phyloP scores from a whole-genome alignment of 2,329 filamentous ascomycete species.

The Hymenoscyphus infarciens region DNA sequence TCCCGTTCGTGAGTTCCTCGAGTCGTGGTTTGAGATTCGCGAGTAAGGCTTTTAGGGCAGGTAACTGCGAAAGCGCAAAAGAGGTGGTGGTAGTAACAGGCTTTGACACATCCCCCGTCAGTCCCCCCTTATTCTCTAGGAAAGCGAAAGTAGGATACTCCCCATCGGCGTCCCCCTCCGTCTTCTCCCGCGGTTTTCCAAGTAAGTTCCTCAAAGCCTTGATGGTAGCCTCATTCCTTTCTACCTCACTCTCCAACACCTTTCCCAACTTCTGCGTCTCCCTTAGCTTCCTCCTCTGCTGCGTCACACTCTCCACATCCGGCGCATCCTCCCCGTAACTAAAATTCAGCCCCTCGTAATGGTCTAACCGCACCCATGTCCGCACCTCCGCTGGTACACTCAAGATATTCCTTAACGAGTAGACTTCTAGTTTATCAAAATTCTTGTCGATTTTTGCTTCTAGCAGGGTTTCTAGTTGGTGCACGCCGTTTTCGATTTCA shows the following conservation, averaged over 20 bases:
- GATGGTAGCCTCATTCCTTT: slow-evolving; percentile 69
- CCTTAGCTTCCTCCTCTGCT: slow-evolving; percentile 69
- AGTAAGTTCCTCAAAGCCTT: slow-evolving; percentile 58
- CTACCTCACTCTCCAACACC: slow-evolving; percentile 65
- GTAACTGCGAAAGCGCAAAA: slow-evolving; percentile 80
- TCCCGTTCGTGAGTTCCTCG: slow-evolving; percentile 39
- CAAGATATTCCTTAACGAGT: slow-evolving; percentile 81
- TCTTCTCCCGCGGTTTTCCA: slow-evolving; percentile 44
- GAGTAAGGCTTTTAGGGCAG: slow-evolving; percentile 70
- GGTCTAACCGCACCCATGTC: slow-evolving; percentile 74
- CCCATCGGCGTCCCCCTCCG: slow-evolving; percentile 19
- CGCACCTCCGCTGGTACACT: slow-evolving; percentile 68
- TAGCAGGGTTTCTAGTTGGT: slow-evolving; percentile 78
- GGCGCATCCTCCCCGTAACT: slow-evolving; percentile 41
- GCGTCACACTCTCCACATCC: slow-evolving; percentile 64
- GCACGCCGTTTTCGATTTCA: slow-evolving; percentile 86
- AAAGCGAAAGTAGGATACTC: slow-evolving; percentile 47
- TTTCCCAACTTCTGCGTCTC: slow-evolving; percentile 75
- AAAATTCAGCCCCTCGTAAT: slow-evolving; percentile 61
- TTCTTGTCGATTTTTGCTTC: slow-evolving; percentile 80
- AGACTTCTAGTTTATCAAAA: slow-evolving; percentile 86
- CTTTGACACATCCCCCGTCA: slow-evolving; percentile 49
- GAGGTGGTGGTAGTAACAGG: slow-evolving; percentile 68
- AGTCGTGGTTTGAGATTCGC: slow-evolving; percentile 65
- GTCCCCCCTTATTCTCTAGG: slow-evolving; percentile 50